Evolutionary conservation across 805 yeast species (phyloP).

Genomic region (Debaryomyces castellii): DNA sequence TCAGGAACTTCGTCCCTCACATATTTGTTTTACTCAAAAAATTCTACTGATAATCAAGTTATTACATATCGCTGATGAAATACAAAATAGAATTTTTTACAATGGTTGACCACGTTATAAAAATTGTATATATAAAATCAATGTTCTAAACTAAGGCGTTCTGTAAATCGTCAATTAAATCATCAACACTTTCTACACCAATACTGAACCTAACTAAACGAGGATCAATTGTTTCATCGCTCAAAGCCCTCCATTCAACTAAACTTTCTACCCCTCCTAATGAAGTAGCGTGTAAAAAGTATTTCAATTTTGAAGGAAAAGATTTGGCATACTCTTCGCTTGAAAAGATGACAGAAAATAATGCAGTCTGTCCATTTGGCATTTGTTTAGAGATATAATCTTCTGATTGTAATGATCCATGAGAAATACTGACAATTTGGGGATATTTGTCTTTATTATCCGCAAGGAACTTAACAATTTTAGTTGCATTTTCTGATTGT

Average conservation of each 20-base stretch:
- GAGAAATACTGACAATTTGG: constrained; percentile 51
- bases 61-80: no score
- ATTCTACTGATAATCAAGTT: no score
- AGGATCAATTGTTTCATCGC: constrained; percentile 51
- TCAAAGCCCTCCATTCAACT: constrained; percentile 86
- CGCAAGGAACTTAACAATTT: constrained; percentile 57
- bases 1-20: no score
- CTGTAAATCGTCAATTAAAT: constrained; percentile 71
- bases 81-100: no score
- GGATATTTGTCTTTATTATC: constrained; percentile 51
- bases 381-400: constrained; percentile 64
- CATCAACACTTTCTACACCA: constrained; percentile 78
- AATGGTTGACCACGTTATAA: no score
- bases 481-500: constrained; percentile 64
- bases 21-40: no score
- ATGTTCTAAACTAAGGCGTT: constrained; percentile 41
- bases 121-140: no score
- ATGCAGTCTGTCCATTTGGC: constrained; percentile 66
- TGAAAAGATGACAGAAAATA: constrained; percentile 62
- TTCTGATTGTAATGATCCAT: constrained; percentile 78
- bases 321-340: constrained; percentile 54
- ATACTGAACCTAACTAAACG: constrained; percentile 71
- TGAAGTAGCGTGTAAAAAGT: constrained; percentile 89
- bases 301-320: constrained; percentile 64
- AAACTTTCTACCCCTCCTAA: constrained; percentile 90